A percentile compares a stretch with the other conserved stretches of the same genome.
phyloP scores from a whole-genome alignment of 1,284 basidiomycete genomes.

The Pascua guehoae region DNA sequence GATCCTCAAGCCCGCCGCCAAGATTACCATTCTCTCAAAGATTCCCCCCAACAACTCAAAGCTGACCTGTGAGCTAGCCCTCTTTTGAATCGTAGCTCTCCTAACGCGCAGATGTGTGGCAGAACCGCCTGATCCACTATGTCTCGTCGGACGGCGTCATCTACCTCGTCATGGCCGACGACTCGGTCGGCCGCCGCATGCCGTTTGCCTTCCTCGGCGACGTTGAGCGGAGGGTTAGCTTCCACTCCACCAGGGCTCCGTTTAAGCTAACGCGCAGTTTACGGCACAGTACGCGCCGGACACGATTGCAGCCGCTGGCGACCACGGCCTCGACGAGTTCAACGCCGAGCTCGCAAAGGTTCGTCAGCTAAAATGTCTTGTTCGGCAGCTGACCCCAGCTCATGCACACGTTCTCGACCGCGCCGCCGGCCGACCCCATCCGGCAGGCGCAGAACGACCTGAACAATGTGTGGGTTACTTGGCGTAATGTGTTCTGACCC shows the following conservation, averaged over 20 bases:
- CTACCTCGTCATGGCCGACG: conserved; percentile 91
- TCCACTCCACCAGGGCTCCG: too few species aligned
- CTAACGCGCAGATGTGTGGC: conserved; percentile 66
- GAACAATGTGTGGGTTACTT: conserved; percentile 62
- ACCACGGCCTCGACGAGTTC: conserved; percentile 51
- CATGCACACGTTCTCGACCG: conserved; percentile 80
- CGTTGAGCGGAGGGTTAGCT: conserved; percentile 65
- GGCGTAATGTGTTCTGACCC: not conserved
- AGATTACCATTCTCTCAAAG: conserved; percentile 86
- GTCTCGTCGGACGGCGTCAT: conserved; percentile 79
- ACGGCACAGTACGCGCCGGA: conserved; percentile 53
- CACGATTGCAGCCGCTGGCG: conserved; percentile 48
- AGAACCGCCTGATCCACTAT: conserved; percentile 95
- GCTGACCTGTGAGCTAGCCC: conserved; percentile 11
- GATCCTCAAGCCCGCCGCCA: conserved; percentile 74
- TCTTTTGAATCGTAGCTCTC: not conserved
- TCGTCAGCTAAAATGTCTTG: conserved; percentile 42
- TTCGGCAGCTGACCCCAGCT: conserved; percentile 50
- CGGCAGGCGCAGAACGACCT: conserved; percentile 85
- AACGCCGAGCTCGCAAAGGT: conserved; percentile 48
- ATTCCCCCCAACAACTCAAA: conserved; percentile 45
- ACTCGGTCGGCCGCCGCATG: conserved; percentile 80
- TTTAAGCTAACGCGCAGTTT: conserved; percentile 53
- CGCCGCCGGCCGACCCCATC: conserved; percentile 88
- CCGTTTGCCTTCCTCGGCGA: conserved; percentile 91